Percentiles rank a stretch among this genome's conserved stretches.
Conservation (phyloP, 2,329 filamentous ascomycete species). For the Botrytis pseudocinerea region DNA sequence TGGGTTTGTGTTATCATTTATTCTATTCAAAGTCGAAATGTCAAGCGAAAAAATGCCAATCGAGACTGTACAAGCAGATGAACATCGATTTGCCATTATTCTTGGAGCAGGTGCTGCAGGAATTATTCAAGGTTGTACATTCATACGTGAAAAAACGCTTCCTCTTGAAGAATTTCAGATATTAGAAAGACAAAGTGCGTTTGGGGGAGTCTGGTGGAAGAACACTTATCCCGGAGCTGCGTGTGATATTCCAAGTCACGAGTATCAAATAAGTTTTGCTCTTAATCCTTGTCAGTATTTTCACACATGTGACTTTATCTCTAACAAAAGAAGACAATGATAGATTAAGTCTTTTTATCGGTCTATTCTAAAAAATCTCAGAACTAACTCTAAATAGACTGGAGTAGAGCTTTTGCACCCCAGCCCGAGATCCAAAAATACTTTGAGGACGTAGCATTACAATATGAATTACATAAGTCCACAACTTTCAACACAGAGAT, state of each 20-base stretch:
- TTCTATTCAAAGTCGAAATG: neutral
- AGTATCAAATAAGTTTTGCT: slow-evolving; percentile 13
- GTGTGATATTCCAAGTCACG: slow-evolving; percentile 17
- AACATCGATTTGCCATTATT: neutral
- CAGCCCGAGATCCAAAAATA: slow-evolving; percentile 18
- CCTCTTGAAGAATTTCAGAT: slow-evolving; percentile 17
- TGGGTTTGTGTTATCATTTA: neutral
- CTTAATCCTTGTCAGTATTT: slow-evolving; percentile 16
- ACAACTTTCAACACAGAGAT: slow-evolving; percentile 14
- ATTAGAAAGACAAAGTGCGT: slow-evolving; percentile 9
- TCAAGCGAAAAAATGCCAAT: neutral
- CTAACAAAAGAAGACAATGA: neutral
- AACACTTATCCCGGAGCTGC: slow-evolving; percentile 17
- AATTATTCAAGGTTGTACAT: slow-evolving; percentile 19
- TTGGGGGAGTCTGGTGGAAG: slow-evolving; percentile 7
- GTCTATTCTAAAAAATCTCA: neutral
- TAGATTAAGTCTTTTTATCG: neutral
- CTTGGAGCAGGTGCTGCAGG: slow-evolving; percentile 15
- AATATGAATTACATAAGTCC: neutral
- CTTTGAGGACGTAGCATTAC: slow-evolving; percentile 11
- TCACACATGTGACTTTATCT: neutral
- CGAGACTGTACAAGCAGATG: neutral
- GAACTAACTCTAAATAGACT: neutral
- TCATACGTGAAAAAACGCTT: slow-evolving; percentile 11
- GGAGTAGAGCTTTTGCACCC: slow-evolving; percentile 10